Evolutionary conservation across 176 grass and related monocot genomes (phyloP).

Genomic region (Cenchrus purpureus): DNA sequence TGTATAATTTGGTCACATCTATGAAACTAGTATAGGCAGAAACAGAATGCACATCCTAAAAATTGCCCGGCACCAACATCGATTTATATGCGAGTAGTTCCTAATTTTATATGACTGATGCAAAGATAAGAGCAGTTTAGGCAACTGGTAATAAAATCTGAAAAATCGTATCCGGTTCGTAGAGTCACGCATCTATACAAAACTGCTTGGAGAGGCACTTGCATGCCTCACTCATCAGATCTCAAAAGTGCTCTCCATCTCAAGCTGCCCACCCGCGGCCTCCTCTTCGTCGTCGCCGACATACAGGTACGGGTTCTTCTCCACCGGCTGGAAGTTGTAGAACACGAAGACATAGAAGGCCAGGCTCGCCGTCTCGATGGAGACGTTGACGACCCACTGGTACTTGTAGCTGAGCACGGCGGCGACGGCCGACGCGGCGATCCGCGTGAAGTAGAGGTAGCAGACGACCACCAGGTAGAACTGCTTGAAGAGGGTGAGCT

Average conservation of each 20-base stretch:
- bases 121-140: neutral
- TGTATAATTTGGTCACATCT: no score
- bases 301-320: conserved; percentile 66
- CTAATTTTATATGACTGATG: neutral
- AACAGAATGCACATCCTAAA: neutral
- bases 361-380: conserved; percentile 44
- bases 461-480: conserved; percentile 68
- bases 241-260: conserved; percentile 62
- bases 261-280: conserved; percentile 51
- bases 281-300: conserved; percentile 63
- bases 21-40: neutral
- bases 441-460: conserved; percentile 75
- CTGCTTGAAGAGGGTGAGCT: conserved; percentile 76
- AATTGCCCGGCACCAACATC: neutral
- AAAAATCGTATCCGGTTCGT: neutral
- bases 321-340: conserved; percentile 60
- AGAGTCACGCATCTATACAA: conserved; percentile 15
- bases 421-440: conserved; percentile 43
- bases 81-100: neutral
- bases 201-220: neutral
- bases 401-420: conserved; percentile 59
- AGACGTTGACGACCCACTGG: conserved; percentile 52
- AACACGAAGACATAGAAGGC: conserved; percentile 63
- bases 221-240: conserved; percentile 53
- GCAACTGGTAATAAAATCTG: neutral